These are phyloP conservation scores for Murraya paniculata DNA, from an alignment of 345 rosid genomes.

Conservation along the genomic window DNA sequence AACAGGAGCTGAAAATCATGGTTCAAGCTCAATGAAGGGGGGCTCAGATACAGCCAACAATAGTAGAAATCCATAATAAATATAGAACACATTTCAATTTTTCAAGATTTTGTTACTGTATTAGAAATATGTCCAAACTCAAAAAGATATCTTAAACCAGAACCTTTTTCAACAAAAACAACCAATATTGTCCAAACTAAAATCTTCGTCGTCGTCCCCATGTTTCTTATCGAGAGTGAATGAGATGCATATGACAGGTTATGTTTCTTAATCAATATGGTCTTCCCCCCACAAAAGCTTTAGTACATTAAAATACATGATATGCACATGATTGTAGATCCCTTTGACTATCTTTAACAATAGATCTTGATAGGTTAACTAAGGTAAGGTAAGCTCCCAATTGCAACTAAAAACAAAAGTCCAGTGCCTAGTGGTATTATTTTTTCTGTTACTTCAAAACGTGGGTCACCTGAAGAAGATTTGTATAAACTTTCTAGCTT, in stretches of 20 bases:
- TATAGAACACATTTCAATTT: neutral
- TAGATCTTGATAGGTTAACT: neutral
- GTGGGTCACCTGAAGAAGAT: conserved; percentile 10
- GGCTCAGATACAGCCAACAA: neutral
- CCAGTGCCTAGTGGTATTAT: neutral
- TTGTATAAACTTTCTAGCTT: neutral
- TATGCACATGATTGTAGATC: neutral
- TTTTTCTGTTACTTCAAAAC: neutral
- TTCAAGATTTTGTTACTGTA: neutral
- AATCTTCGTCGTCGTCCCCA: neutral
- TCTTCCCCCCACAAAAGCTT: neutral
- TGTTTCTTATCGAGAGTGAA: neutral
- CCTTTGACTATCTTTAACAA: neutral
- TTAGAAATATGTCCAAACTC: neutral
- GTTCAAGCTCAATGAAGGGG: neutral
- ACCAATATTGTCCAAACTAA: neutral
- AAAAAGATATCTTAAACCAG: neutral
- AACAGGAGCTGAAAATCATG: neutral
- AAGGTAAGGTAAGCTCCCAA: neutral
- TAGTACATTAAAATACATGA: neutral
- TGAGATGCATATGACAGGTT: neutral
- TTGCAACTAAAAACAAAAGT: neutral
- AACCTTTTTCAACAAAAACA: neutral
- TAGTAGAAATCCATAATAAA: neutral
- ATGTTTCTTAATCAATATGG: neutral